Conservation (phyloP, 495 filamentous ascomycete species). For the Evansstolkia leycettana region DNA sequence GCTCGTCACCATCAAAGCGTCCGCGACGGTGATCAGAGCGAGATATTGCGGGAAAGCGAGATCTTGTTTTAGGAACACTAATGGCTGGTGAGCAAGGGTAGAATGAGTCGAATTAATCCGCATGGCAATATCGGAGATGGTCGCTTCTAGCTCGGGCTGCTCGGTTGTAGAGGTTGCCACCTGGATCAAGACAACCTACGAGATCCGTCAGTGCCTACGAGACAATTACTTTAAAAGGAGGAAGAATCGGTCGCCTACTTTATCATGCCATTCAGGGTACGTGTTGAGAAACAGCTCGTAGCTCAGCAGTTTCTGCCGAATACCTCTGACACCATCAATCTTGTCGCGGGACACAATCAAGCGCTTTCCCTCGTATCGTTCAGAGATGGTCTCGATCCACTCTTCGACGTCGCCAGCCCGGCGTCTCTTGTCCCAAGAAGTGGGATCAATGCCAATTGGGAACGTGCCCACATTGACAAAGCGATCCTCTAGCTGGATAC, state of each 20-base stretch:
- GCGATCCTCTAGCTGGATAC: slow-evolving; percentile 80
- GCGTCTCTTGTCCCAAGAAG: slow-evolving; percentile 59
- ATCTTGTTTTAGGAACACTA: slow-evolving; percentile 93
- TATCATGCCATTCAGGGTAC: slow-evolving; percentile 76
- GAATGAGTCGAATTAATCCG: slow-evolving; percentile 82
- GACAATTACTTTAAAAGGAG: not conserved
- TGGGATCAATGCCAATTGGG: slow-evolving; percentile 66
- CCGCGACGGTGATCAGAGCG: slow-evolving; percentile 74
- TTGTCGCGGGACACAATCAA: slow-evolving; percentile 89
- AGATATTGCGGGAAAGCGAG: slow-evolving; percentile 84
- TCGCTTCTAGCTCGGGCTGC: slow-evolving; percentile 72
- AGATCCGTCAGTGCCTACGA: not conserved
- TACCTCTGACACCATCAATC: slow-evolving; percentile 80
- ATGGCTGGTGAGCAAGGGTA: slow-evolving; percentile 75
- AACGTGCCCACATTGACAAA: slow-evolving; percentile 73
- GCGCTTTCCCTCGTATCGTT: slow-evolving; percentile 71
- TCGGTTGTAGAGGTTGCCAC: slow-evolving; percentile 83
- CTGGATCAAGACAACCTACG: slow-evolving; percentile 70
- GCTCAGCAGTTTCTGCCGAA: slow-evolving; percentile 81
- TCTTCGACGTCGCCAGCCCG: slow-evolving; percentile 55
- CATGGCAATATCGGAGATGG: slow-evolving; percentile 83
- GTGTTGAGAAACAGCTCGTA: slow-evolving; percentile 91
- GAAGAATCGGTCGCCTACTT: slow-evolving; percentile 30
- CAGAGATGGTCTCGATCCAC: slow-evolving; percentile 68
- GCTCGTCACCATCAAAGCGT: slow-evolving; percentile 84